Conservation (phyloP, 768 basidiomycete genomes). For the Tylopilus sp. region DNA sequence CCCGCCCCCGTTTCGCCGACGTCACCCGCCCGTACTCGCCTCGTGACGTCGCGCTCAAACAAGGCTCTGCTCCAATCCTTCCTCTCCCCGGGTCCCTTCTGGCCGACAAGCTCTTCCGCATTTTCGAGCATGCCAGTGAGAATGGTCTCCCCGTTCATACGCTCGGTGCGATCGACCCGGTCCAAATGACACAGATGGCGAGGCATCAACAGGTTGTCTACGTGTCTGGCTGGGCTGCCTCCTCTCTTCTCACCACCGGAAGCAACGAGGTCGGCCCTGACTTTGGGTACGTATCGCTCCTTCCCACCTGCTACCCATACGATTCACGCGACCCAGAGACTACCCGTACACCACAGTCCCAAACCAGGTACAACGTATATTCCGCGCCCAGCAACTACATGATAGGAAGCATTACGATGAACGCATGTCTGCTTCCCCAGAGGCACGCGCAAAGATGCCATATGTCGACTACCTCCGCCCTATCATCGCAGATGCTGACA, state of each 20-base stretch:
- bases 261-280: constrained; percentile 93
- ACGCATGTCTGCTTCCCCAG: constrained; percentile 60
- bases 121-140: constrained; percentile 60
- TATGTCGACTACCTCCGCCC: constrained; percentile 88
- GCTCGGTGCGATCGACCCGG: constrained; percentile 90
- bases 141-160: constrained; percentile 77
- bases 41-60: constrained; percentile 79
- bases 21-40: constrained; percentile 81
- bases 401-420: constrained; percentile 93
- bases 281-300: constrained; percentile 53
- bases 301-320: not conserved
- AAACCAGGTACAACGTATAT: constrained; percentile 89
- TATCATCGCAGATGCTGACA: constrained; percentile 93
- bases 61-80: constrained; percentile 78
- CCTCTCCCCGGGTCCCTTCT: constrained; percentile 75
- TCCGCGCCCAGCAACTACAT: constrained; percentile 89
- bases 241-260: constrained; percentile 82
- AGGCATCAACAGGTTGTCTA: constrained; percentile 83
- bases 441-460: constrained; percentile 65
- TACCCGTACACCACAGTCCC: constrained; percentile 97
- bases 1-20: constrained; percentile 64
- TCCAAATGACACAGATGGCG: constrained; percentile 96
- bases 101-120: constrained; percentile 78
- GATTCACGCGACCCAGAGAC: constrained; percentile 48
- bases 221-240: constrained; percentile 90